A percentile compares a stretch with the other conserved stretches of the same genome.
Evolutionary conservation across 768 basidiomycete species (phyloP).

Genomic region (Leccinum ochraceum): DNA sequence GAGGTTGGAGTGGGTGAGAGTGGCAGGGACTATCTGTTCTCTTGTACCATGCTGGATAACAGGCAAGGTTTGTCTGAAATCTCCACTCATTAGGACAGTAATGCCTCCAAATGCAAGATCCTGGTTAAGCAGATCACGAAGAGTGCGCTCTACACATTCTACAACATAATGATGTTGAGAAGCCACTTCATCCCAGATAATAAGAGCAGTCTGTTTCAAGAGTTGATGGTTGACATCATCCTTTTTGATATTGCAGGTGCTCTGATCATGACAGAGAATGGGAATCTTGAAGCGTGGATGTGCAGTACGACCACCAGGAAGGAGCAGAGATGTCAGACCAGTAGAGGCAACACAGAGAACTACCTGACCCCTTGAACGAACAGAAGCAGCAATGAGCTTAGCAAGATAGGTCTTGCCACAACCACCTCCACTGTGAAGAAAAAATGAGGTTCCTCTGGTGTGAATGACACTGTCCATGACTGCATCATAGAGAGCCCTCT

Average conservation of each 20-base stretch:
- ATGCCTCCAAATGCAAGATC: neutral
- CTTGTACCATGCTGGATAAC: neutral
- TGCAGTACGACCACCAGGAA: neutral
- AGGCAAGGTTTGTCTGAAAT: neutral
- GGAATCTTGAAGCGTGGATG: neutral
- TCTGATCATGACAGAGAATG: neutral
- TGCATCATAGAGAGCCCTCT: neutral
- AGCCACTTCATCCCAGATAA: neutral
- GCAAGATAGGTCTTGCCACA: no score
- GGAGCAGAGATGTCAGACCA: neutral
- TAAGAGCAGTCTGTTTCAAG: neutral
- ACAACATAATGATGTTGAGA: neutral
- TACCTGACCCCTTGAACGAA: neutral
- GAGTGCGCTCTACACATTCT: neutral
- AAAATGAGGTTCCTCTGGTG: neutral
- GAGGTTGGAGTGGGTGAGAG: neutral
- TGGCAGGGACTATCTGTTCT: neutral
- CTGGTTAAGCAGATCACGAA: neutral
- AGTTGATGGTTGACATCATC: neutral
- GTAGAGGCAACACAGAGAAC: neutral
- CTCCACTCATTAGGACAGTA: neutral
- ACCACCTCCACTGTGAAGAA: neutral
- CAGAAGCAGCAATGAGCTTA: neutral
- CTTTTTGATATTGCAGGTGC: neutral
- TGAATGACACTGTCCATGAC: neutral